phyloP scores from a whole-genome alignment of 257 asterid genomes.

The Nicotiana knightiana region DNA sequence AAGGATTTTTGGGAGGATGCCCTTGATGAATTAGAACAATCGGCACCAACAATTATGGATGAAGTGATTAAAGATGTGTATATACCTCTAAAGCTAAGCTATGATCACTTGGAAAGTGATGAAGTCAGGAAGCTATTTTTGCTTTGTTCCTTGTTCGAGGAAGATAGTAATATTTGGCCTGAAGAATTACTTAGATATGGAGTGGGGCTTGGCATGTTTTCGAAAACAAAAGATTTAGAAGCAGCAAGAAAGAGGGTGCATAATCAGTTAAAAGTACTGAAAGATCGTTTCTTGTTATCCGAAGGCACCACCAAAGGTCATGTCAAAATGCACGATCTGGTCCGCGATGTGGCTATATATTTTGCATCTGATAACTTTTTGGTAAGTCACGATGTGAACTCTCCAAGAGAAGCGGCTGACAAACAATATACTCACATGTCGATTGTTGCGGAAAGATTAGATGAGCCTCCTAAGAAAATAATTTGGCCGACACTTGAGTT shows the following conservation, averaged over 20 bases:
- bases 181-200: conserved; percentile 18
- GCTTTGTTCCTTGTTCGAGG: conserved; percentile 22
- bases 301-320: conserved; percentile 7
- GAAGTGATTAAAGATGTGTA: conserved; percentile 12
- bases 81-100: conserved; percentile 17
- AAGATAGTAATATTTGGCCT: conserved; percentile 11
- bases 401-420: background rate
- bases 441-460: background rate
- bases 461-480: background rate
- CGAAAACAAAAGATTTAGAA: background rate
- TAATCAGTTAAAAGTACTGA: background rate
- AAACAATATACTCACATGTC: conserved; percentile 11
- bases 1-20: conserved; percentile 16
- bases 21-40: background rate
- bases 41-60: background rate
- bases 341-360: conserved; percentile 14
- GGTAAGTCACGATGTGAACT: background rate
- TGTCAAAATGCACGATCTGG: conserved; percentile 1
- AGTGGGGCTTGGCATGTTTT: conserved; percentile 15
- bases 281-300: conserved; percentile 15
- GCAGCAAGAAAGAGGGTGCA: conserved; percentile 13
- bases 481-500: conserved; percentile 7
- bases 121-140: conserved; percentile 19
- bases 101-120: conserved; percentile 13
- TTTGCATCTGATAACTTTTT: background rate